Evolutionary conservation across 2,329 filamentous ascomycete genomes (phyloP), one percentile per base, ranked within the genome.

Genomic region (Incumbomyces delicatus): DNA sequence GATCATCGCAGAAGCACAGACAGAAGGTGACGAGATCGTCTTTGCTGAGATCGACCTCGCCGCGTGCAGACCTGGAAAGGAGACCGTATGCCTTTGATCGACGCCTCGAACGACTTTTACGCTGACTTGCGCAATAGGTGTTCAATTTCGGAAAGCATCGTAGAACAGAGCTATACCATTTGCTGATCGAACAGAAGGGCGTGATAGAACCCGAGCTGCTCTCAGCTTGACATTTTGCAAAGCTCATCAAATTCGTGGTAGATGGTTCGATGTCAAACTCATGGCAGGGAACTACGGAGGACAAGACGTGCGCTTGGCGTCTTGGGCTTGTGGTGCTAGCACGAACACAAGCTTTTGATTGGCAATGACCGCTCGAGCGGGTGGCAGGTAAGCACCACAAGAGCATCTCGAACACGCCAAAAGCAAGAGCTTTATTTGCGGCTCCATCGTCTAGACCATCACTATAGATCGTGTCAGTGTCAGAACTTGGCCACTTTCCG

Each of bases 11-110:
- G 71, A 76, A 60, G 66, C 69, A 10, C 66, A 63, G 53, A 71
- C 66, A 1, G 56, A 56, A 13, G 70, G 65, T 32, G 73, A 77
- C 53, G 73, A 76, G 62, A 52, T 76, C 46, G 61, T 76, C 1
- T 64, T 74, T 22, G 73, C 71, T 1, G 71, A 73, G 35, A 69
- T 74, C 41, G 71, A 76, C 57, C 56, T 76, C 47, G 62, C 61
- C 13, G 61, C 67, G 45, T 75, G 72, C 54, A 63, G 68, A 39
- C 64, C 65, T 39, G 71, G 69, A 1, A 74, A 73, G 57, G 66
- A 68, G 52, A 69, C 68, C 48, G 65, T 70, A 6, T 65, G 67
- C 52, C 61, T 58, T 29, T 16, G 7, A 18, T 22, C 14, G 20
- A 14, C 5, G 16, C 7, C 16, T 13, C 30, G 18, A n/a, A 7